A percentile compares a stretch with the other conserved stretches of the same genome.
phyloP scores from a whole-genome alignment of 2,329 filamentous ascomycete genomes.

The Trichoderma koningiopsis region DNA sequence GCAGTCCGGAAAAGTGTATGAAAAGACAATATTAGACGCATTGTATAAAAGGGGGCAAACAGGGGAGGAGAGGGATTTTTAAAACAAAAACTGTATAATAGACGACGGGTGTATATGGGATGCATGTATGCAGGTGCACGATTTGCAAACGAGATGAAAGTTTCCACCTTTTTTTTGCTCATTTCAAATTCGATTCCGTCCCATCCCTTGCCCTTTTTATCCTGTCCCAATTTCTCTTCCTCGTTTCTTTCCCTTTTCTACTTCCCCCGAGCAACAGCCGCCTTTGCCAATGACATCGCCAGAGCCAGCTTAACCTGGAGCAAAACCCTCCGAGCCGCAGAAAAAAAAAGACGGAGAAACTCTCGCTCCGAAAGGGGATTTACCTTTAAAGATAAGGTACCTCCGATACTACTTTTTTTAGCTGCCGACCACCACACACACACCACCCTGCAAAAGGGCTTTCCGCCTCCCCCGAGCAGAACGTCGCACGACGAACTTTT shows the following conservation, averaged over 20 bases:
- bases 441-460: slow-evolving; percentile 38
- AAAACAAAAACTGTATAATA: slow-evolving; percentile 23
- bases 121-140: slow-evolving; percentile 17
- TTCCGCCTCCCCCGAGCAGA: slow-evolving; percentile 35
- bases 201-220: not conserved
- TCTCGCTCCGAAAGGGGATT: slow-evolving; percentile 3
- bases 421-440: slow-evolving; percentile 6
- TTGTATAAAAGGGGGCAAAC: slow-evolving; percentile 30
- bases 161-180: not conserved
- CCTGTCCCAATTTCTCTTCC: not conserved
- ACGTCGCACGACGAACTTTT: slow-evolving; percentile 48
- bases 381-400: slow-evolving; percentile 5
- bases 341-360: slow-evolving; percentile 20
- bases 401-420: slow-evolving; percentile 11
- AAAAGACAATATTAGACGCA: not conserved
- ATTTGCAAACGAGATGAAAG: slow-evolving; percentile 15
- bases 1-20: slow-evolving; percentile 25
- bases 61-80: slow-evolving; percentile 30
- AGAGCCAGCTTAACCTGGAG: slow-evolving; percentile 19
- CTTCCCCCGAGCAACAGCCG: not conserved
- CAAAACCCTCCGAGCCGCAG: not conserved
- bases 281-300: not conserved
- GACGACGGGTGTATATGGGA: not conserved
- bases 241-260: not conserved
- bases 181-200: not conserved